phyloP scores from a whole-genome alignment of 768 basidiomycete species.

The Cubamyces sp. region DNA sequence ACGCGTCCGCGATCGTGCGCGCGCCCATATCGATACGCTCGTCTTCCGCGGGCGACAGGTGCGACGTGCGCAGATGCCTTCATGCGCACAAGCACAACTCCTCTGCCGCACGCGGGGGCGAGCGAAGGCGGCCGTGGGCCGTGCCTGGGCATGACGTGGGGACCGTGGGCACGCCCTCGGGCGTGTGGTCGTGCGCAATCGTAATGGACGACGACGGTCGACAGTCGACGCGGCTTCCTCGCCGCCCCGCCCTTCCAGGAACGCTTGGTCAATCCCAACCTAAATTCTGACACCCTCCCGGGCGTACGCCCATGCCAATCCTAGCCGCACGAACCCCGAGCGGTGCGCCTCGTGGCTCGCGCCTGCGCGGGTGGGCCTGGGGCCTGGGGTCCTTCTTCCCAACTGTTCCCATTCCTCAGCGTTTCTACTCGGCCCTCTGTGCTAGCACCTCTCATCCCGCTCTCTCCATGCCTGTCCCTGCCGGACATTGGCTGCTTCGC shows the following conservation, averaged over 20 bases:
- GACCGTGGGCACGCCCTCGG: background rate
- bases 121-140: background rate
- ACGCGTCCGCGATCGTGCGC: constrained; percentile 7
- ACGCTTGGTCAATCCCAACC: constrained; percentile 25
- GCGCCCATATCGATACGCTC: background rate
- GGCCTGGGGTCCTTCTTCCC: no score
- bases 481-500: background rate
- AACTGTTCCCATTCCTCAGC: background rate
- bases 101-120: constrained; percentile 1
- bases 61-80: background rate
- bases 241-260: constrained; percentile 17
- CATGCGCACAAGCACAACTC: background rate
- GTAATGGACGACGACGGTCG: no score
- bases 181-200: background rate
- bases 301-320: background rate
- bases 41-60: no score
- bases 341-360: constrained; percentile 1
- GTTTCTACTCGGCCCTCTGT: background rate
- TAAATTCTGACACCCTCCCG: constrained; percentile 4
- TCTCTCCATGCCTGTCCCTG: background rate
- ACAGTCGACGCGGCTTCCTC: background rate
- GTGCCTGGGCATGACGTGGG: constrained; percentile 6
- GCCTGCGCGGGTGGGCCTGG: background rate
- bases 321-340: constrained; percentile 4
- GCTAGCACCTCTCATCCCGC: background rate